These are phyloP conservation scores for Septoria linicola DNA, from an alignment of 2,329 filamentous ascomycete genomes.

Conservation along the genomic window DNA sequence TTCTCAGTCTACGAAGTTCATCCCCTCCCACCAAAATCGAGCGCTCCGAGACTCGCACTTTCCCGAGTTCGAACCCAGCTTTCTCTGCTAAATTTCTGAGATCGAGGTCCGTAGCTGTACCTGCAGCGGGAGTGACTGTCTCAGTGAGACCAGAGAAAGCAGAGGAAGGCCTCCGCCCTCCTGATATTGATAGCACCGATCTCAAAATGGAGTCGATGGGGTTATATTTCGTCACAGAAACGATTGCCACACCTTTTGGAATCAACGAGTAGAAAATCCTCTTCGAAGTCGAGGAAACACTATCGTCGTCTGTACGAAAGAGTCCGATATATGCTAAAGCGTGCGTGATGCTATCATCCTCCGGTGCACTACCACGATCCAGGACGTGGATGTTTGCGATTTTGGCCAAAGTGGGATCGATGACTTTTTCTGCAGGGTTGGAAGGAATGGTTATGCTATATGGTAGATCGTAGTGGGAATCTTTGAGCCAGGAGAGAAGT, in stretches of 20 bases:
- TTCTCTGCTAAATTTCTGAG: constrained; percentile 2
- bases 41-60: constrained; percentile 9
- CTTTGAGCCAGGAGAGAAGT: constrained; percentile 13
- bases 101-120: neutral
- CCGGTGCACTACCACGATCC: neutral
- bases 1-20: constrained; percentile 6
- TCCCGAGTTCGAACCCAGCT: constrained; percentile 11
- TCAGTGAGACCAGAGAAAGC: no score
- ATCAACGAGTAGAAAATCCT: constrained; percentile 14
- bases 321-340: constrained; percentile 16
- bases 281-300: constrained; percentile 7
- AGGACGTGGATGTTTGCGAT: constrained; percentile 10
- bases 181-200: neutral
- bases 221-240: constrained; percentile 12
- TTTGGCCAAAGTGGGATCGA: constrained; percentile 4
- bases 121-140: neutral
- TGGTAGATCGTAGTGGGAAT: constrained; percentile 4
- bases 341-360: constrained; percentile 14
- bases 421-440: neutral
- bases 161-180: neutral
- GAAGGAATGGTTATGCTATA: constrained; percentile 5
- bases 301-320: constrained; percentile 1
- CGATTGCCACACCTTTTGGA: constrained; percentile 13
- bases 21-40: constrained; percentile 10
- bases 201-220: neutral